Percentiles rank a stretch among this genome's conserved stretches.
These are phyloP conservation scores for Kokia cookei DNA, from an alignment of 441 rosid genomes.

Conservation along the genomic window DNA sequence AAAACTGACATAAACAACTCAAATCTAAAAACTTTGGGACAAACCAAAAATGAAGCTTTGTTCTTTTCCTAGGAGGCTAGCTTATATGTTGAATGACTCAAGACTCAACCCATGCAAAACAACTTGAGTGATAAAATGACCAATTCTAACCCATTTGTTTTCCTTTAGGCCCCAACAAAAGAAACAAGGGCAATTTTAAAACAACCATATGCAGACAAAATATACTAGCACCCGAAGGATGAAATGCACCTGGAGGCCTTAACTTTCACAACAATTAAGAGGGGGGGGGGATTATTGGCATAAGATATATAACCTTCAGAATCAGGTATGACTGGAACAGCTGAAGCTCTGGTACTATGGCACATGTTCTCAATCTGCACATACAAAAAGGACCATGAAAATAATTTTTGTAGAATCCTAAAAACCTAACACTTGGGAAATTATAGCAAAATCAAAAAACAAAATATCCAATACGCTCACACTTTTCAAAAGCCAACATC, in stretches of 20 bases:
- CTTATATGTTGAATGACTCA: neutral
- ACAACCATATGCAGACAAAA: neutral
- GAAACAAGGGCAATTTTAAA: neutral
- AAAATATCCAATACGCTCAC: neutral
- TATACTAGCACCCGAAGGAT: neutral
- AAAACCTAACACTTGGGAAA: neutral
- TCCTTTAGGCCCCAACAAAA: neutral
- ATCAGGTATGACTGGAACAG: conserved; percentile 86
- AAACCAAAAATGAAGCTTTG: neutral
- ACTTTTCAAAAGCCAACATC: neutral
- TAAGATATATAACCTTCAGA: conserved; percentile 61
- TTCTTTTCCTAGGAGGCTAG: neutral
- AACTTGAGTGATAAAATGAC: neutral
- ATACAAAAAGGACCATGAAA: conserved; percentile 7
- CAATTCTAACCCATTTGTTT: neutral
- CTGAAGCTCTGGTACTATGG: conserved; percentile 61
- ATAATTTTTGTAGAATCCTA: neutral
- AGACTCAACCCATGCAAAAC: neutral
- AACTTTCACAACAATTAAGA: neutral
- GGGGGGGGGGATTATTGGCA: neutral
- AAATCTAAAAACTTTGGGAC: neutral
- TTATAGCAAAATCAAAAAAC: neutral
- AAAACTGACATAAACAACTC: neutral
- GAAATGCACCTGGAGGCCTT: neutral
- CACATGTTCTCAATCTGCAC: conserved; percentile 89